A percentile compares a stretch with the other conserved stretches of the same genome.
Conservation (phyloP, 192 early-diverging fungal species). For the Coemansia sp. region DNA sequence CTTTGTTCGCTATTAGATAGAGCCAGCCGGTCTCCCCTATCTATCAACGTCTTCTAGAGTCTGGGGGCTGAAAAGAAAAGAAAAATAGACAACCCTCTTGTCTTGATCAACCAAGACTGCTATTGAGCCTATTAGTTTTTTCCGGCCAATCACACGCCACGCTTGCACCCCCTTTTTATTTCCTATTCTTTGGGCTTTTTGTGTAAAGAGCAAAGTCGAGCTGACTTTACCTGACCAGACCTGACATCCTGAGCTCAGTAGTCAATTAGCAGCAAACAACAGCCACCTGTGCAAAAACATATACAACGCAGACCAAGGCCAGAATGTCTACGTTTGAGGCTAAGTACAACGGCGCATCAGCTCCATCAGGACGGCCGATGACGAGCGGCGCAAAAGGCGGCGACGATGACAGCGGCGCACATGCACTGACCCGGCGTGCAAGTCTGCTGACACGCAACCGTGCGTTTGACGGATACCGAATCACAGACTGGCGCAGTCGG, state of each 20-base stretch:
- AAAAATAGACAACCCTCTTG: too few species aligned
- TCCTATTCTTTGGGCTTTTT: not conserved
- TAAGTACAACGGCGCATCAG: slow-evolving; percentile 9
- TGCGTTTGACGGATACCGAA: slow-evolving; percentile 52
- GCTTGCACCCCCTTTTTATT: not conserved
- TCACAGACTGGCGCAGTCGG: slow-evolving; percentile 20
- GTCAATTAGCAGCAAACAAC: too few species aligned
- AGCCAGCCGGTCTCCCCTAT: too few species aligned
- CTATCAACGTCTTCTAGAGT: too few species aligned
- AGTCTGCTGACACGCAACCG: slow-evolving; percentile 48
- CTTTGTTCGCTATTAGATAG: too few species aligned
- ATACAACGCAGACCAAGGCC: too few species aligned
- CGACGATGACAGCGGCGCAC: not conserved
- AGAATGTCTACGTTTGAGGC: slow-evolving; percentile 24
- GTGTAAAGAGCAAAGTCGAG: not conserved
- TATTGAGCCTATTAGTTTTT: too few species aligned
- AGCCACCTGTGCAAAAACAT: too few species aligned
- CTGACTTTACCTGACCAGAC: not conserved
- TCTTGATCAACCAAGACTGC: too few species aligned
- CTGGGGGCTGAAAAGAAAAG: too few species aligned
- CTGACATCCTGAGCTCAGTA: not conserved
- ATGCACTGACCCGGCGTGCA: slow-evolving; percentile 28
- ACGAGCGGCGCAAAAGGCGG: not conserved
- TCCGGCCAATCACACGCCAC: too few species aligned
- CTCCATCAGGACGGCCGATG: slow-evolving; percentile 4